Evolutionary conservation across 495 filamentous ascomycete species (phyloP).

Genomic region (Geoglossum glabrum): DNA sequence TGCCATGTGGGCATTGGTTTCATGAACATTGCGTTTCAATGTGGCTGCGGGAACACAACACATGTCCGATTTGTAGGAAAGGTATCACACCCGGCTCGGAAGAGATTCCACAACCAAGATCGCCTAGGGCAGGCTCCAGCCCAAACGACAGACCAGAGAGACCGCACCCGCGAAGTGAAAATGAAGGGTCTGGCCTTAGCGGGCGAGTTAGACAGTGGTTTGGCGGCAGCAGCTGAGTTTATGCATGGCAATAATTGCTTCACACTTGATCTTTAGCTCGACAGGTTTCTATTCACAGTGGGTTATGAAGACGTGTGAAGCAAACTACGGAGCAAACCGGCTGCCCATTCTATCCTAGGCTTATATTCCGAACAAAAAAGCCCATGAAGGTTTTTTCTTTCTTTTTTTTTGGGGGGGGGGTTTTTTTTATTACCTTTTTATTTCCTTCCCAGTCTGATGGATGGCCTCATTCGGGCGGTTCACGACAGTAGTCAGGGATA

Average conservation of each 20-base stretch:
- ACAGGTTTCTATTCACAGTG: background rate
- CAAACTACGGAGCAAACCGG: background rate
- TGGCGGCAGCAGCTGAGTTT: background rate
- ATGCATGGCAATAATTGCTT: background rate
- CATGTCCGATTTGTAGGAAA: constrained; percentile 72
- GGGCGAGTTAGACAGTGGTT: background rate
- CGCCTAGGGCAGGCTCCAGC: background rate
- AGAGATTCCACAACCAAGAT: background rate
- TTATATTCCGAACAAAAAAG: too few species aligned
- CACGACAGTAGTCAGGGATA: background rate
- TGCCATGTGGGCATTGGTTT: constrained; percentile 90
- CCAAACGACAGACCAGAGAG: background rate
- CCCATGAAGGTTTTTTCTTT: background rate
- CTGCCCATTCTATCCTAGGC: background rate
- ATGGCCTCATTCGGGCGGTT: background rate
- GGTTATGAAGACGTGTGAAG: background rate
- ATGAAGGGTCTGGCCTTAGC: background rate
- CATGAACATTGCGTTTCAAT: constrained; percentile 54
- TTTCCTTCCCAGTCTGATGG: background rate
- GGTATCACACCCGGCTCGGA: constrained; percentile 30
- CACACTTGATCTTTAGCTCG: background rate
- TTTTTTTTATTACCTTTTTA: background rate
- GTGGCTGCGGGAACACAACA: constrained; percentile 77
- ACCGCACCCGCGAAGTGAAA: background rate
- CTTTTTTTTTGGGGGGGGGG: background rate